Conservation (phyloP, 1,139 yeast species). For the Candida buenavistaensis region DNA sequence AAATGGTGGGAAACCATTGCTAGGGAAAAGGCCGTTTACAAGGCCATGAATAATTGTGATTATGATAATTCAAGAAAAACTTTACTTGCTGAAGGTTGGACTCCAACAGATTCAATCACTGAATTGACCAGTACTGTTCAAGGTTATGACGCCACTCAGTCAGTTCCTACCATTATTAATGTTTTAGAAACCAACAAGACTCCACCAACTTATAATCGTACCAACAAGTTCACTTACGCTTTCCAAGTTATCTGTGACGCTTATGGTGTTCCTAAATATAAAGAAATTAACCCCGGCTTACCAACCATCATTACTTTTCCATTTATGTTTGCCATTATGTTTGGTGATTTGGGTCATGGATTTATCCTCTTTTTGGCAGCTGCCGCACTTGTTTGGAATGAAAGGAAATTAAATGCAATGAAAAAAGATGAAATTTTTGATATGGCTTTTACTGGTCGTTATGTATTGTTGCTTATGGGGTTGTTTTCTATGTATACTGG, state of each 20-base stretch:
- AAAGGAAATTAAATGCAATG: conserved; percentile 56
- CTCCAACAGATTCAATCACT: conserved; percentile 60
- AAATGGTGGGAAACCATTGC: conserved; percentile 70
- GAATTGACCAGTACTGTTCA: conserved; percentile 36
- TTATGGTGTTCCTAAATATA: conserved; percentile 74
- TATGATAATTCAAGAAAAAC: conserved; percentile 65
- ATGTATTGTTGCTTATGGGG: conserved; percentile 74
- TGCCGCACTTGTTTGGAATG: conserved; percentile 56
- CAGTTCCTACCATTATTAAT: conserved; percentile 70
- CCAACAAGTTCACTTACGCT: conserved; percentile 74
- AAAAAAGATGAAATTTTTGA: conserved; percentile 78
- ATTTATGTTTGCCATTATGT: conserved; percentile 85
- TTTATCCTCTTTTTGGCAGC: conserved; percentile 64
- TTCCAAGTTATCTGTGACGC: conserved; percentile 80
- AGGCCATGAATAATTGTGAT: conserved; percentile 65
- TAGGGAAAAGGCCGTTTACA: conserved; percentile 70
- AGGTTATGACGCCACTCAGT: conserved; percentile 29
- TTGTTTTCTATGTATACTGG: conserved; percentile 79
- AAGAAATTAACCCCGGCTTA: conserved; percentile 79
- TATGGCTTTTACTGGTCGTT: conserved; percentile 79
- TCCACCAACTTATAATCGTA: conserved; percentile 79
- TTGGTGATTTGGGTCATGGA: conserved; percentile 86
- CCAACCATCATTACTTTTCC: conserved; percentile 82
- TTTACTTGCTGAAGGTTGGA: conserved; percentile 79
- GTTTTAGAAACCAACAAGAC: conserved; percentile 63